A percentile compares a stretch with the other conserved stretches of the same genome.
phyloP scores from a whole-genome alignment of 768 basidiomycete genomes.

The Mycena kentingensis region DNA sequence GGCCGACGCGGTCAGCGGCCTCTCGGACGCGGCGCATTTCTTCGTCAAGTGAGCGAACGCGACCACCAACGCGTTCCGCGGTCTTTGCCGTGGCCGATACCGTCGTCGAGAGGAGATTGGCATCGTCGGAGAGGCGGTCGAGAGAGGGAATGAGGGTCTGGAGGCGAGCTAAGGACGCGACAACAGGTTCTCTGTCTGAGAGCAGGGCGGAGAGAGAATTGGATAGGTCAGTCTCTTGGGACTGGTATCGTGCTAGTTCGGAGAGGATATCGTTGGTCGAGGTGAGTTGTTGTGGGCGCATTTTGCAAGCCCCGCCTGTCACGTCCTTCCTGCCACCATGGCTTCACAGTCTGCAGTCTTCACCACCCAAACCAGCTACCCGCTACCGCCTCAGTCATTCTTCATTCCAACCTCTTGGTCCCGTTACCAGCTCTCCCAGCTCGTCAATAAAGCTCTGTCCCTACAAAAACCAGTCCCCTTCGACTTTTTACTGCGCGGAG shows the following conservation, averaged over 20 bases:
- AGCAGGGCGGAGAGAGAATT: constrained; percentile 71
- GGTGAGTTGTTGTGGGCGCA: constrained; percentile 49
- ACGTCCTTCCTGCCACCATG: constrained; percentile 5
- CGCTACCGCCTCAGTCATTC: constrained; percentile 84
- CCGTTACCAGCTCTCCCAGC: constrained; percentile 95
- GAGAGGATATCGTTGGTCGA: constrained; percentile 74
- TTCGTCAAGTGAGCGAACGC: constrained; percentile 85
- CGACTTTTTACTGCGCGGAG: constrained; percentile 88
- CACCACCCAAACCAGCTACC: constrained; percentile 71
- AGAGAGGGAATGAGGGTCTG: constrained; percentile 62
- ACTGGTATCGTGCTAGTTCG: constrained; percentile 73
- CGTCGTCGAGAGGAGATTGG: constrained; percentile 51
- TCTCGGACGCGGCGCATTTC: constrained; percentile 90
- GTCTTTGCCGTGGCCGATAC: constrained; percentile 77
- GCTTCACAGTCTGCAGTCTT: constrained; percentile 64
- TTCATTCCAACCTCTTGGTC: constrained; percentile 90
- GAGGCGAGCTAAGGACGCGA: constrained; percentile 61
- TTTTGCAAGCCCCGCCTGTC: constrained; percentile 22
- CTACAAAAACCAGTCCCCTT: constrained; percentile 80
- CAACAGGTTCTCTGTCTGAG: constrained; percentile 65
- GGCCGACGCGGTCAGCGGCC: constrained; percentile 87
- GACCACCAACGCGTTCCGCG: constrained; percentile 88
- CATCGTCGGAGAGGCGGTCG: constrained; percentile 62
- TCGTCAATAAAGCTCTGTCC: constrained; percentile 91
- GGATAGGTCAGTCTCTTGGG: constrained; percentile 77